Conservation (phyloP, 352 stramenopile species). For the Pelagophyceae sp. region DNA sequence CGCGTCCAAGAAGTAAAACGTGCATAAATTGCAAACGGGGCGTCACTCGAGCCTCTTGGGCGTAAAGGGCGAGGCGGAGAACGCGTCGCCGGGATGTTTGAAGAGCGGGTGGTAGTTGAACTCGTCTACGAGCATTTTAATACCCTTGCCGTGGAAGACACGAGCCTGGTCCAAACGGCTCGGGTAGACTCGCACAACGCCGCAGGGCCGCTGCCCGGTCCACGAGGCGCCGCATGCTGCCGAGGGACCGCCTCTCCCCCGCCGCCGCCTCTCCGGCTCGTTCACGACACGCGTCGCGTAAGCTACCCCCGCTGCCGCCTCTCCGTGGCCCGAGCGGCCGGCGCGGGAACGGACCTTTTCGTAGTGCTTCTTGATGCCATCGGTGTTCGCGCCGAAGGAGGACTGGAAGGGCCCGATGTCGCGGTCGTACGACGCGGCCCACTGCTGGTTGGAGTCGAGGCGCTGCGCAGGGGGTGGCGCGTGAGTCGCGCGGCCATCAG, state of each 20-base stretch:
- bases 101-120: slow-evolving; percentile 21
- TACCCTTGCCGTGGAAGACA: slow-evolving; percentile 16
- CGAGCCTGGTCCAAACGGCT: no score
- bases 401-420: slow-evolving; percentile 19
- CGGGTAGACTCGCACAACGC: no score
- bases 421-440: slow-evolving; percentile 1
- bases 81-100: slow-evolving; percentile 11
- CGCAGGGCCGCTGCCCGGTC: no score
- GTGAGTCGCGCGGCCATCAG: no score
- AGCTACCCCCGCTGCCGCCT: no score
- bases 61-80: background rate
- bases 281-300: no score
- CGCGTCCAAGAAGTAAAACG: no score
- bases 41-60: background rate
- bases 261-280: no score
- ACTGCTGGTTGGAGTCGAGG: background rate
- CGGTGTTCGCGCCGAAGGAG: background rate
- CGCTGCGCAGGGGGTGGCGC: background rate
- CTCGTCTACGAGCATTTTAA: slow-evolving; percentile 9
- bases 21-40: background rate
- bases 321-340: no score
- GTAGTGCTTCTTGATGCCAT: slow-evolving; percentile 7
- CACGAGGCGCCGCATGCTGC: no score
- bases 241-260: no score
- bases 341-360: no score